A percentile compares a stretch with the other conserved stretches of the same genome.
Evolutionary conservation across 306 rosid genomes (phyloP).

Genomic region (cucumber (Cucumis sativus)): Cucumber_9930_V3 NC_026656.2:815501-816000

Average conservation of each 20-base stretch:
- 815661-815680: constrained; percentile 84
- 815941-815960: constrained; percentile 36
- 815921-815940: constrained; percentile 38
- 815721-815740: constrained; percentile 93
- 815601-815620: constrained; percentile 47
- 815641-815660: constrained; percentile 64
- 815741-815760: constrained; percentile 61
- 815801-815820: constrained; percentile 58
- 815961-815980: constrained; percentile 42
- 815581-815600: constrained; percentile 42
- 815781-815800: constrained; percentile 78
- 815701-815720: constrained; percentile 60
- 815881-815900: constrained; percentile 36
- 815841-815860: constrained; percentile 69
- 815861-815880: constrained; percentile 60
- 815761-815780: constrained; percentile 58
- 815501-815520: constrained; percentile 42
- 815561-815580: constrained; percentile 56
- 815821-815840: constrained; percentile 57
- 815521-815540: constrained; percentile 69
- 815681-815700: constrained; percentile 79
- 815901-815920: constrained; percentile 54
- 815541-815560: constrained; percentile 77
- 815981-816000: constrained; percentile 65
- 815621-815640: constrained; percentile 29